Percentiles rank a stretch among this genome's conserved stretches.
These are phyloP conservation scores for Eragrostis curvula DNA, from an alignment of 176 grass and related monocot genomes.

Conservation along the genomic window DNA sequence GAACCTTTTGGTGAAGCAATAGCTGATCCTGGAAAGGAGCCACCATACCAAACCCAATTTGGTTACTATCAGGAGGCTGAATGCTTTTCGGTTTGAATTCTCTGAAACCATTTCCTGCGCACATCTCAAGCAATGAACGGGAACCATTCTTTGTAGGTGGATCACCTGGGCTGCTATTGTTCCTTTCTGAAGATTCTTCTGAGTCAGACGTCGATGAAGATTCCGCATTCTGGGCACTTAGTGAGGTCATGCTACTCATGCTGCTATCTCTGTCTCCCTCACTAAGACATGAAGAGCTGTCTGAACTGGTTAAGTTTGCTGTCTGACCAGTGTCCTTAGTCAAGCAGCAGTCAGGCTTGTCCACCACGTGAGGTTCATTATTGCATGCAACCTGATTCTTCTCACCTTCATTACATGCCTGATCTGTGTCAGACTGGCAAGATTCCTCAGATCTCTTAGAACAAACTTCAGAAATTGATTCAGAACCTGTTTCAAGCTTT, in stretches of 20 bases:
- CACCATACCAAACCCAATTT: slow-evolving; percentile 22
- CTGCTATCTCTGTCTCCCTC: slow-evolving; percentile 74
- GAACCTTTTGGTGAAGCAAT: slow-evolving; percentile 50
- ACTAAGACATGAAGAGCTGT: slow-evolving; percentile 79
- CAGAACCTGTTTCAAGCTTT: slow-evolving; percentile 12
- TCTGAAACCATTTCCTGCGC: slow-evolving; percentile 47
- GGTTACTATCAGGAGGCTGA: slow-evolving; percentile 29
- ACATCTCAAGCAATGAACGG: slow-evolving; percentile 49
- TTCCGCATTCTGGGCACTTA: slow-evolving; percentile 67
- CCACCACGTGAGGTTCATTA: neutral
- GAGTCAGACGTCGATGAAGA: slow-evolving; percentile 86
- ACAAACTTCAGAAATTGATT: slow-evolving; percentile 28
- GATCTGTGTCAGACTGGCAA: slow-evolving; percentile 25
- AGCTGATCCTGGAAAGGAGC: slow-evolving; percentile 28
- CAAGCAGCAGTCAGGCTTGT: slow-evolving; percentile 41
- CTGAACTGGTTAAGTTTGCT: slow-evolving; percentile 51
- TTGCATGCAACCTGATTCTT: slow-evolving; percentile 32
- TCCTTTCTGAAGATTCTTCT: slow-evolving; percentile 65
- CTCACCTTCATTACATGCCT: slow-evolving; percentile 19
- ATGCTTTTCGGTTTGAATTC: slow-evolving; percentile 42
- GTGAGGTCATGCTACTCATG: slow-evolving; percentile 66
- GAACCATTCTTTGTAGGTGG: slow-evolving; percentile 36
- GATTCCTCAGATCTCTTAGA: slow-evolving; percentile 39
- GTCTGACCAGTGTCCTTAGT: slow-evolving; percentile 35
- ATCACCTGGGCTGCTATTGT: slow-evolving; percentile 34